These are phyloP conservation scores for Pholiota adiposa DNA, from an alignment of 1,284 basidiomycete genomes.

Conservation along the genomic window DNA sequence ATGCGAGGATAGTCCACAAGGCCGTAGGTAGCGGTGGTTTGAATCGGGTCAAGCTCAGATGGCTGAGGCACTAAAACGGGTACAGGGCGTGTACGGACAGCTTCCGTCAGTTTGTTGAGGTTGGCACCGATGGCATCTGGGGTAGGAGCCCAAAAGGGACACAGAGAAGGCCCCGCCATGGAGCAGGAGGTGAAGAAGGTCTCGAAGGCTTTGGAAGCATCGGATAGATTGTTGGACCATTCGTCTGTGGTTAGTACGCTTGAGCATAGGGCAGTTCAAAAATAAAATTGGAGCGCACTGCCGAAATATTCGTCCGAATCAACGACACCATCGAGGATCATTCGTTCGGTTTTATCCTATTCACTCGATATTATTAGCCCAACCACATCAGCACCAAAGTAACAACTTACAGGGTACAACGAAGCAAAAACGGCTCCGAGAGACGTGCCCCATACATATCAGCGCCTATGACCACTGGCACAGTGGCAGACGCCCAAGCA, in stretches of 20 bases:
- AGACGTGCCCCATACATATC: neutral
- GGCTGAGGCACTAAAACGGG: conserved; percentile 14
- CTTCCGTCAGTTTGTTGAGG: conserved; percentile 27
- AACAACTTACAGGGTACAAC: neutral
- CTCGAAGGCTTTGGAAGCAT: conserved; percentile 35
- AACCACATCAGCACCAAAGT: too few species aligned
- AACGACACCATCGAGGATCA: conserved; percentile 18
- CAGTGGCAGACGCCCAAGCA: neutral
- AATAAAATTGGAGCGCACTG: conserved; percentile 16
- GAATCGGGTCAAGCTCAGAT: conserved; percentile 21
- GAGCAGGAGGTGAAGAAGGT: conserved; percentile 41
- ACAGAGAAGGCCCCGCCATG: conserved; percentile 39
- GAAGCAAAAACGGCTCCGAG: neutral
- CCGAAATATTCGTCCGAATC: conserved; percentile 17
- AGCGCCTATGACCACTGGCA: neutral
- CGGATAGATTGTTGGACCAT: conserved; percentile 31
- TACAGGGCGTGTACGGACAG: conserved; percentile 26
- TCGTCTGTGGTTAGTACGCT: conserved; percentile 21
- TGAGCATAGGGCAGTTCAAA: neutral
- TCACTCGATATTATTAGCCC: neutral
- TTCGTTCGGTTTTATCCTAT: conserved; percentile 36
- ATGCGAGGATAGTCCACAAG: too few species aligned
- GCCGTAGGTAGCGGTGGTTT: conserved; percentile 27
- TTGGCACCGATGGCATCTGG: conserved; percentile 31
- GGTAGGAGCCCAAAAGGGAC: conserved; percentile 41